A percentile compares a stretch with the other conserved stretches of the same genome.
phyloP scores from a whole-genome alignment of 2,329 filamentous ascomycete genomes.

The Plenodomus biglobosus region DNA sequence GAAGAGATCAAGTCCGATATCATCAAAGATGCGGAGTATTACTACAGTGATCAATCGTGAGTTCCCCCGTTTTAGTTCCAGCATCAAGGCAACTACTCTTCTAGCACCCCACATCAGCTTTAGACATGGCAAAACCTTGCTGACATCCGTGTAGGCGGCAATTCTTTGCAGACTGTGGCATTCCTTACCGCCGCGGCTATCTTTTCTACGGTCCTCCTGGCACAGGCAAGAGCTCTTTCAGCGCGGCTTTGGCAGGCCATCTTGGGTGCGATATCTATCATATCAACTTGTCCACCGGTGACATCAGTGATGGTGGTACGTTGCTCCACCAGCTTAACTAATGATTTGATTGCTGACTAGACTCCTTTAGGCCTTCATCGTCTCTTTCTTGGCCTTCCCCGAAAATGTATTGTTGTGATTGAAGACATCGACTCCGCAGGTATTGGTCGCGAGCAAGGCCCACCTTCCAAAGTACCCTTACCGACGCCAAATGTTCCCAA shows the following conservation, averaged over 20 bases:
- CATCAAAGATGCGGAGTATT: conserved; percentile 42
- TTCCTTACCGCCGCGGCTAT: conserved; percentile 43
- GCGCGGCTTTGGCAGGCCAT: conserved; percentile 41
- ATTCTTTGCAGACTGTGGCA: conserved; percentile 42
- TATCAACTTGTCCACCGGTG: conserved; percentile 38
- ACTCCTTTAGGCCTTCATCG: conserved; percentile 20
- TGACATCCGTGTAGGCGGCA: conserved; percentile 5
- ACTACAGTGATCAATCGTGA: conserved; percentile 37
- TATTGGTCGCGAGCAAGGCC: conserved; percentile 25
- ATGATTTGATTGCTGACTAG: conserved; percentile 1
- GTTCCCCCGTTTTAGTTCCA: background rate
- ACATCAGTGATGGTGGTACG: conserved; percentile 27
- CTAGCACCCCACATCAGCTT: background rate
- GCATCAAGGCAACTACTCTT: background rate
- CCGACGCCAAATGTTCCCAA: background rate
- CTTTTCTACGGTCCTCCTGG: conserved; percentile 46
- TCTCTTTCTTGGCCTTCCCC: conserved; percentile 39
- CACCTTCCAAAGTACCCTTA: background rate
- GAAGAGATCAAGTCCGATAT: conserved; percentile 31
- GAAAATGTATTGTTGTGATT: conserved; percentile 45
- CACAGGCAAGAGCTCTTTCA: conserved; percentile 47
- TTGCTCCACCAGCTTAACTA: conserved; percentile 19
- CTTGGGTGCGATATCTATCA: conserved; percentile 44
- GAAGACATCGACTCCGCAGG: conserved; percentile 46
- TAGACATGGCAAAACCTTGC: background rate